Evolutionary conservation across 1,284 basidiomycete species (phyloP), one percentile per base, ranked within the genome.

Genomic region (Leccinum variabile): DNA sequence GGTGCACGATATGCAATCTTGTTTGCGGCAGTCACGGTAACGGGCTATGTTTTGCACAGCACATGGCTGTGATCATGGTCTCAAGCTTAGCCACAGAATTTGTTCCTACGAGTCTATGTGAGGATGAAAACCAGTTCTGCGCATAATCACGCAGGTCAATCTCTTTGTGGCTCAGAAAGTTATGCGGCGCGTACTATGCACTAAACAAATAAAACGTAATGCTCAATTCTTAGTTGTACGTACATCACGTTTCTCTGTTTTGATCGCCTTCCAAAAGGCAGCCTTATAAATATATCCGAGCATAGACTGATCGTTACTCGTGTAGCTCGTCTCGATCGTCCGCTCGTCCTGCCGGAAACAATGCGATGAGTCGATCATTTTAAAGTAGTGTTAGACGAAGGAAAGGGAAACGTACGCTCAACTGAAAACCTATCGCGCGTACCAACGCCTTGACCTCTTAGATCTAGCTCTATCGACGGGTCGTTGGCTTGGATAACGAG

Each of bases 201-300:
- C 46, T 9, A 14, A 50, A 50, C 50, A 7, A n/a, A 16, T 53
- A 8, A 50, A n/a, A 56, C 16, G 16, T 5, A 30, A 56, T 7
- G 28, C 16, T 9, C 9, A 16, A 10, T 28, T n/a, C 54, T 56
- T n/a, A 3, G 10, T 28, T 13, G n/a, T 53, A 22, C 8, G 49
- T 50, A 56, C 41, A 30, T 30, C 16, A n/a, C 25, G 55, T 56
- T 8, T 13, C 18, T 28, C 2, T n/a, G n/a, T 52, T 52, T 72
- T 94, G 10, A 84, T 94, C 3, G 92, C 94, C 1, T 87, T 92
- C 90, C 91, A 95, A 76, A 94, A 94, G 2, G 86, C 86, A 3
- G 92, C 82, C 67, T 89, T 84, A 75, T 98, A 98, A 18, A 90
- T 82, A 71, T 98, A 96, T 35, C 86, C 84, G n/a, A 98, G 81